Evolutionary conservation across 2,329 filamentous ascomycete species (phyloP), one percentile per base, ranked within the genome.

Genomic region (Trichoderma atroviride): DNA sequence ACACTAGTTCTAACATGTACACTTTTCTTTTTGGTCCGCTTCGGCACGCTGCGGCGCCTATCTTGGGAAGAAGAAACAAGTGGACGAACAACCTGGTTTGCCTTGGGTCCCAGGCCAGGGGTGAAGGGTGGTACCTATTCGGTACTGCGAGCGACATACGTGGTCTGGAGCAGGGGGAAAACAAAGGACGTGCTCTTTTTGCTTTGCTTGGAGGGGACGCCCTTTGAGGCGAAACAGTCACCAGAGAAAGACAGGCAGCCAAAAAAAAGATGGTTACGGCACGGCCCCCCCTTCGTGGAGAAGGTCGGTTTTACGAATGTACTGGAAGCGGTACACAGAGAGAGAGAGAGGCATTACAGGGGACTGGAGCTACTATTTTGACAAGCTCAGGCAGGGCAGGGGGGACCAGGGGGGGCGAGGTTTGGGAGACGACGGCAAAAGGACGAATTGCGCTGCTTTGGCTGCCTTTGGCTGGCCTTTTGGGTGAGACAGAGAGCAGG

Each of bases 401-500:
- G 43, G 43, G 43, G 43, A 47, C 43, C n/a, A 40, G 37, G 43
- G 43, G 43, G 43, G 47, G 47, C 47, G 47, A 50, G 47, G 11
- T 50, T 50, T 50, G 47, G 47, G 47, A 50, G 47, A 50, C 47
- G 47, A 50, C 47, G 47, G n/a, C 9, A 24, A 22, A 11, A 50
- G n/a, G 47, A 50, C 47, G 47, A 50, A 50, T 50, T 50, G 47
- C 47, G 47, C 47, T 50, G 47, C 47, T 24, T n/a, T 13, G 47
- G n/a, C 11, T 40, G 57, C 57, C 4, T n/a, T 31, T 37, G 35
- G 50, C 50, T 53, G 24, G 24, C n/a, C 60, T 7, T 63, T 53
- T 37, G 33, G 61, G 50, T 56, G 50, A 40, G 50, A 56, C 61
- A 64, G 61, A 35, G 11, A 35, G 33, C 33, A 35, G 61, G 47